Conservation (phyloP, 2,329 filamentous ascomycete species). For the Sporothrix variecibatus region DNA sequence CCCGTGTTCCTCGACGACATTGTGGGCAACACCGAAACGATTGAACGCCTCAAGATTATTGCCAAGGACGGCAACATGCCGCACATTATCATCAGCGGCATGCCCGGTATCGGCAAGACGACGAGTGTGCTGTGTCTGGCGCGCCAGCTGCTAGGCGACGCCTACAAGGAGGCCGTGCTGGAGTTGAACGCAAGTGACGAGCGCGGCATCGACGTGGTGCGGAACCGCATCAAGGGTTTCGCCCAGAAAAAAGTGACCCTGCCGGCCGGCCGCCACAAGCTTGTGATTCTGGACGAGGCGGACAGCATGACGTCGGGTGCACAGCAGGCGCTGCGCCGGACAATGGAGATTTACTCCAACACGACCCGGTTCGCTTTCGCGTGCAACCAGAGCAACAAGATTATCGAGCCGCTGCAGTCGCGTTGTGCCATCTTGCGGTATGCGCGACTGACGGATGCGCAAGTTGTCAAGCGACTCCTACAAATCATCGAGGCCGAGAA, state of each 20-base stretch:
- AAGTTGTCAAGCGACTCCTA: conserved; percentile 85
- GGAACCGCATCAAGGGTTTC: conserved; percentile 97
- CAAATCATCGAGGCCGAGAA: conserved; percentile 93
- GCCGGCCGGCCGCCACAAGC: conserved; percentile 85
- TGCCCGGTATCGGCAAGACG: conserved; percentile 98
- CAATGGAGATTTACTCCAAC: conserved; percentile 98
- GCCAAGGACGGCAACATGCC: conserved; percentile 99
- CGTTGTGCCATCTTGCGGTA: conserved; percentile 95
- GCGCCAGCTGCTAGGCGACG: conserved; percentile 83
- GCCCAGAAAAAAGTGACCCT: conserved; percentile 98
- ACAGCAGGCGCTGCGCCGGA: conserved; percentile 89
- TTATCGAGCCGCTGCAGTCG: conserved; percentile 98
- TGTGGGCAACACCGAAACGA: conserved; percentile 96
- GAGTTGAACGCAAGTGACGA: conserved; percentile 97
- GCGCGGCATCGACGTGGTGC: conserved; percentile 93
- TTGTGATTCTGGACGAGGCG: conserved; percentile 96
- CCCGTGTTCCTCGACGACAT: conserved; percentile 94
- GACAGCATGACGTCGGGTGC: conserved; percentile 98
- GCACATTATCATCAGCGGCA: conserved; percentile 98
- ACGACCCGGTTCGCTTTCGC: conserved; percentile 97
- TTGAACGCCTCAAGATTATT: conserved; percentile 96
- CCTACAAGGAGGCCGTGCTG: conserved; percentile 95
- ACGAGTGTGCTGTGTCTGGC: conserved; percentile 93
- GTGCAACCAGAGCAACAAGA: conserved; percentile 98
- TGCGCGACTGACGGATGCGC: conserved; percentile 84